Evolutionary conservation across 352 stramenopile species (phyloP).

Genomic region (Ophiocytium majus): DNA sequence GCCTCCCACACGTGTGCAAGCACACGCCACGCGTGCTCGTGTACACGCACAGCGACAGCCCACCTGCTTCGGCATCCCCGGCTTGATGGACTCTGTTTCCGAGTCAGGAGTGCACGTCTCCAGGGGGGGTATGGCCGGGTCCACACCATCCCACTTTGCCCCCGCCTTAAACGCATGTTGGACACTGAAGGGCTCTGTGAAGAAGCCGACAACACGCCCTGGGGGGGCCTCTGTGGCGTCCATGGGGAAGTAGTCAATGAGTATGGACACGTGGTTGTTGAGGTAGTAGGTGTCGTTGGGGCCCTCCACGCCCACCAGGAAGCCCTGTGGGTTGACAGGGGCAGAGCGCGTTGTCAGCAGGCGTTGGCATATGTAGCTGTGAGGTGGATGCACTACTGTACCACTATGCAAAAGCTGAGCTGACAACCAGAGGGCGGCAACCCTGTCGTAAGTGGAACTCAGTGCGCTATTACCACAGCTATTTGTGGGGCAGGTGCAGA

Average conservation of each 20-base stretch:
- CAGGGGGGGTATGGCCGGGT: constrained; percentile 34
- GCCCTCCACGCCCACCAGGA: constrained; percentile 72
- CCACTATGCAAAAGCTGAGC: no score
- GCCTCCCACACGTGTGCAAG: no score
- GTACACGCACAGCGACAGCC: no score
- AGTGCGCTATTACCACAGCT: no score
- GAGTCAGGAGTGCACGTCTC: constrained; percentile 52
- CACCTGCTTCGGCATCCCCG: constrained; percentile 43
- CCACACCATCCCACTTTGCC: constrained; percentile 66
- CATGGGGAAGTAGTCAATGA: constrained; percentile 94
- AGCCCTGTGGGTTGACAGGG: no score
- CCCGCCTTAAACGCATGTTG: constrained; percentile 73
- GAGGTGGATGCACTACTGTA: no score
- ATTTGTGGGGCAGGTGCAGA: no score
- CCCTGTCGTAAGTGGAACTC: no score
- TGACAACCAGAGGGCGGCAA: no score
- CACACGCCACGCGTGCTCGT: no score
- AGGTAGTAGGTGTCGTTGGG: constrained; percentile 86
- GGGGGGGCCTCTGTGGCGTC: constrained; percentile 61
- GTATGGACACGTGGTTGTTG: constrained; percentile 99
- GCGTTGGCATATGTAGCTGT: no score
- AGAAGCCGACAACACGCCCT: constrained; percentile 95
- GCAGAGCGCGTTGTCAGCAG: no score
- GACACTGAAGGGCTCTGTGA: constrained; percentile 93
- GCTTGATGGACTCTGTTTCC: constrained; percentile 50